Conservation (phyloP, 2,329 filamentous ascomycete genomes). For the Colletotrichum cereale region DNA sequence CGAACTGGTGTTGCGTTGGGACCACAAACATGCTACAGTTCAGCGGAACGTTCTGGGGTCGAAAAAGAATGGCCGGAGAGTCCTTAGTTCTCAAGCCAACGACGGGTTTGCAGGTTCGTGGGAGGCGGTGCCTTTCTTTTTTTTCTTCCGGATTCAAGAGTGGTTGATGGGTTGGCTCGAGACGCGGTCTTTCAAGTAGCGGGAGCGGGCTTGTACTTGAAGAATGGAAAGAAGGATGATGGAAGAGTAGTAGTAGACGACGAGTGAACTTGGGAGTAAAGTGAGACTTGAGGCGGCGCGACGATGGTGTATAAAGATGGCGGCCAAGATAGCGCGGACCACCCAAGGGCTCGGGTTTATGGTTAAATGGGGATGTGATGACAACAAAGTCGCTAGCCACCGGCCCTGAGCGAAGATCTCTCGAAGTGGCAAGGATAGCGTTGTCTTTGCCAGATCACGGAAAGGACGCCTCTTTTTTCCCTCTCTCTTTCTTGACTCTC, state of each 20-base stretch:
- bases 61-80: constrained; percentile 43
- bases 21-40: constrained; percentile 52
- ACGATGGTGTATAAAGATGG: constrained; percentile 43
- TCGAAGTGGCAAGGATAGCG: constrained; percentile 42
- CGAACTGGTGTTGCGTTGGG: constrained; percentile 49
- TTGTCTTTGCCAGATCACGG: constrained; percentile 41
- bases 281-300: constrained; percentile 43
- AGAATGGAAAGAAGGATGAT: constrained; percentile 40
- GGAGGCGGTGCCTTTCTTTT: constrained; percentile 23
- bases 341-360: constrained; percentile 42
- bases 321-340: constrained; percentile 42
- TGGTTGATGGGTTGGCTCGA: constrained; percentile 23
- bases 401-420: constrained; percentile 43
- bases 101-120: constrained; percentile 32
- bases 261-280: constrained; percentile 34
- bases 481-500: constrained; percentile 15
- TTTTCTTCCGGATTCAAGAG: constrained; percentile 21
- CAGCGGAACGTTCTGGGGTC: constrained; percentile 43
- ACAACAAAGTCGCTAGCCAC: constrained; percentile 42
- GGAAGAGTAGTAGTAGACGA: constrained; percentile 24
- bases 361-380: constrained; percentile 43
- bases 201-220: constrained; percentile 37
- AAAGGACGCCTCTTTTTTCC: constrained; percentile 38
- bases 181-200: constrained; percentile 37
- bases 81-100: constrained; percentile 50